A percentile compares a stretch with the other conserved stretches of the same genome.
These are phyloP conservation scores for Aspergillus puulaauensis DNA, from an alignment of 2,329 filamentous ascomycete genomes.

Conservation along the genomic window DNA sequence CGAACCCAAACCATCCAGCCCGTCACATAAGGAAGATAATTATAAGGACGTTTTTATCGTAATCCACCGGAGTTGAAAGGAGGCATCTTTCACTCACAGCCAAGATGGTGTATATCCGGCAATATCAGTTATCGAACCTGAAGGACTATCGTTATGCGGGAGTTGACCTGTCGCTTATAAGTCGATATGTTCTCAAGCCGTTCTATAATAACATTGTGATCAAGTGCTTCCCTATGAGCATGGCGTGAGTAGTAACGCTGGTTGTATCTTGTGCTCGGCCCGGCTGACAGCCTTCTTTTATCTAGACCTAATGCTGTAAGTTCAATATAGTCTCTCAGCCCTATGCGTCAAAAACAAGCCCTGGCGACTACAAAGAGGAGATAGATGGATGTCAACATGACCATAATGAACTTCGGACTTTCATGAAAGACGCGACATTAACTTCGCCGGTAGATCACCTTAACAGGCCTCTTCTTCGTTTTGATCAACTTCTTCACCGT, in stretches of 20 bases:
- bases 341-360: slow-evolving; percentile 1
- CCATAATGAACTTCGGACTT: not conserved
- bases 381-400: not conserved
- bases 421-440: slow-evolving; percentile 9
- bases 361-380: not conserved
- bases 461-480: slow-evolving; percentile 87
- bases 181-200: slow-evolving; percentile 92
- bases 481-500: slow-evolving; percentile 85
- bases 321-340: slow-evolving; percentile 14
- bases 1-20: slow-evolving; percentile 2
- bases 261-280: slow-evolving; percentile 5
- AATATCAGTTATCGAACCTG: slow-evolving; percentile 82
- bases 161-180: slow-evolving; percentile 86
- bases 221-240: slow-evolving; percentile 88
- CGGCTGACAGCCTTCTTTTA: slow-evolving; percentile 17
- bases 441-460: slow-evolving; percentile 64
- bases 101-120: slow-evolving; percentile 91
- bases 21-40: not conserved
- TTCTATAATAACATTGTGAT: slow-evolving; percentile 97
- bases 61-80: not conserved
- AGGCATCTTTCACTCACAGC: not conserved
- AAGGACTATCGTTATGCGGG: slow-evolving; percentile 94
- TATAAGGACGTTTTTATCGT: not conserved
- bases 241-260: slow-evolving; percentile 64
- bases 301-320: slow-evolving; percentile 51